Conservation (phyloP, 805 yeast species). For the Wickerhamomyces silvicola region DNA sequence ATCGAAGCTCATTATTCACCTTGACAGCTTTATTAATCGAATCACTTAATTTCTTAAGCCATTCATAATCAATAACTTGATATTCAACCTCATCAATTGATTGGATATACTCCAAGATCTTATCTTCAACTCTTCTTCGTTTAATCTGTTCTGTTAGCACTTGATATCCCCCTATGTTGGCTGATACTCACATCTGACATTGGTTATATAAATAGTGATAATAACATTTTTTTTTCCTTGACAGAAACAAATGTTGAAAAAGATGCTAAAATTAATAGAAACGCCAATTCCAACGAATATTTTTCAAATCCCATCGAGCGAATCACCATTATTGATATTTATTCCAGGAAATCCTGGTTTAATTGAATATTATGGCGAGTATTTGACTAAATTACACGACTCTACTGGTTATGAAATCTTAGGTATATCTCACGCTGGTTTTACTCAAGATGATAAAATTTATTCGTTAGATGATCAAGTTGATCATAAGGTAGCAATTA, state of each 20-base stretch:
- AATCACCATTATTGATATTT: constrained; percentile 41
- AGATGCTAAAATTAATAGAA: no score
- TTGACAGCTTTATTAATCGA: constrained; percentile 1
- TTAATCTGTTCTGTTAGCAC: no score
- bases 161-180: no score
- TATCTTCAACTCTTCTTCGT: no score
- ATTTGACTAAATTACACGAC: constrained; percentile 34
- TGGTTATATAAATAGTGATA: no score
- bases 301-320: no score
- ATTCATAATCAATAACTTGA: constrained; percentile 10
- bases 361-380: constrained; percentile 54
- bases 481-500: constrained; percentile 47
- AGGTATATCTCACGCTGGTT: constrained; percentile 65
- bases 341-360: constrained; percentile 80
- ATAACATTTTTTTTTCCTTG: no score
- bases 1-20: constrained; percentile 9
- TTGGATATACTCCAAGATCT: no score
- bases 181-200: no score
- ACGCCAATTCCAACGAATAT: no score
- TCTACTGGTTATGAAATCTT: constrained; percentile 43
- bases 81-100: no score
- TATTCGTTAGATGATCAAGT: constrained; percentile 49
- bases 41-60: constrained; percentile 9
- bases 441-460: constrained; percentile 20
- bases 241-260: no score